Conservation (phyloP, 768 basidiomycete genomes). For the Coprinopsis sp. region DNA sequence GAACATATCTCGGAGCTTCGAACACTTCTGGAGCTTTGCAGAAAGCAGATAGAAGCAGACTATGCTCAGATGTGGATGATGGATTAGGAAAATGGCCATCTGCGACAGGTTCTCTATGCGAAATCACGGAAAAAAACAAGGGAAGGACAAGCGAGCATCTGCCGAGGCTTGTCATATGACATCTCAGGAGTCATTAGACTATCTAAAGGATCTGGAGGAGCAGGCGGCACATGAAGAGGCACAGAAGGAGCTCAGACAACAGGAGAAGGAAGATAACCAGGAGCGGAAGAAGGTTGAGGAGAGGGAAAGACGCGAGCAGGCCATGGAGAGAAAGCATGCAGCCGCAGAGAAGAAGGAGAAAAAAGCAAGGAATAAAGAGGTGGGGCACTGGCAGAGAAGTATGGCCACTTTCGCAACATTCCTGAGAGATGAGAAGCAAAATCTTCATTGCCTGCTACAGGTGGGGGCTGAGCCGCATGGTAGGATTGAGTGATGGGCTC, state of each 20-base stretch:
- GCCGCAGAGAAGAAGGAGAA: conserved; percentile 10
- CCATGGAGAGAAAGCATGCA: conserved; percentile 4
- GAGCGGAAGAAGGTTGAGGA: conserved; percentile 7
- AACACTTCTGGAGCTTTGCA: too few relatives aligned
- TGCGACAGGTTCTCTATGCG: conserved; percentile 19
- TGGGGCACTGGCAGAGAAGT: too few relatives aligned
- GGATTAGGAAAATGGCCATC: conserved; percentile 24
- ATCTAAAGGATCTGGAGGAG: conserved; percentile 12
- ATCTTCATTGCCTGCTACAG: too few relatives aligned
- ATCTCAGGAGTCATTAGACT: conserved; percentile 11
- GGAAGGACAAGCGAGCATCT: conserved; percentile 10
- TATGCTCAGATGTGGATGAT: too few relatives aligned
- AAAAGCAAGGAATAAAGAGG: too few relatives aligned
- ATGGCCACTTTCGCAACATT: too few relatives aligned
- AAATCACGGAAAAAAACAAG: conserved; percentile 14
- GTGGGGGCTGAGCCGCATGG: too few relatives aligned
- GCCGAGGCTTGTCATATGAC: conserved; percentile 21
- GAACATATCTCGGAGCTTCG: too few relatives aligned
- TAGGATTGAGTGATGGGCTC: too few relatives aligned
- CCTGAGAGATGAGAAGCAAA: too few relatives aligned
- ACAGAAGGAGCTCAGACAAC: conserved; percentile 1
- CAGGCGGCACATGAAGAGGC: conserved; percentile 6
- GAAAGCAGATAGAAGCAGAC: too few relatives aligned
- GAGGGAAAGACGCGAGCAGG: conserved; percentile 5
- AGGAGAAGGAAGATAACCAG: conserved; percentile 9